Conservation (phyloP, 495 filamentous ascomycete genomes). For the Lichenothelia convexa region DNA sequence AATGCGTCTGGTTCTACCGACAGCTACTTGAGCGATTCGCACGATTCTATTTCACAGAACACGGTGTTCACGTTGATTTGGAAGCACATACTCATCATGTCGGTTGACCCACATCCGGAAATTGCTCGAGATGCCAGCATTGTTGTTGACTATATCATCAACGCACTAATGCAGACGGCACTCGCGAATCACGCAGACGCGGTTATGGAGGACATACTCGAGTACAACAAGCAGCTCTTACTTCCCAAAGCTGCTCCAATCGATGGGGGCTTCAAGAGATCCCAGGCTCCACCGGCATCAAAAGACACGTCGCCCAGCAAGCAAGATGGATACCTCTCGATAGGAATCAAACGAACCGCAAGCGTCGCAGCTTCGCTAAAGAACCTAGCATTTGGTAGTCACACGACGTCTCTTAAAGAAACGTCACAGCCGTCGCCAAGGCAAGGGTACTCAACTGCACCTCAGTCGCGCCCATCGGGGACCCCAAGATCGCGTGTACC, state of each 20-base stretch:
- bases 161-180: constrained; percentile 55
- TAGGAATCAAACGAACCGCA: constrained; percentile 46
- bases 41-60: constrained; percentile 51
- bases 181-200: constrained; percentile 49
- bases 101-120: constrained; percentile 87
- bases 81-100: constrained; percentile 80
- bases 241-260: neutral
- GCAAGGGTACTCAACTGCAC: too few relatives aligned
- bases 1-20: constrained; percentile 7
- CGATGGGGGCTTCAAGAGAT: constrained; percentile 9
- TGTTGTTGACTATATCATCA: constrained; percentile 70
- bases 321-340: constrained; percentile 44
- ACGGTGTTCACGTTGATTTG: constrained; percentile 83
- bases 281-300: constrained; percentile 27
- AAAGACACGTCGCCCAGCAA: constrained; percentile 36
- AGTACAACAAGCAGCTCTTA: constrained; percentile 3
- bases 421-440: constrained; percentile 9
- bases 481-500: constrained; percentile 38
- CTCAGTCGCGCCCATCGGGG: constrained; percentile 8
- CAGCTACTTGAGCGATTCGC: constrained; percentile 16
- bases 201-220: constrained; percentile 59
- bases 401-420: constrained; percentile 4
- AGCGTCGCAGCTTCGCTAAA: constrained; percentile 58
- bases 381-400: constrained; percentile 34
- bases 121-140: constrained; percentile 66